A percentile compares a stretch with the other conserved stretches of the same genome.
phyloP scores from a whole-genome alignment of 2,329 filamentous ascomycete species.

The Endothia cerciana region DNA sequence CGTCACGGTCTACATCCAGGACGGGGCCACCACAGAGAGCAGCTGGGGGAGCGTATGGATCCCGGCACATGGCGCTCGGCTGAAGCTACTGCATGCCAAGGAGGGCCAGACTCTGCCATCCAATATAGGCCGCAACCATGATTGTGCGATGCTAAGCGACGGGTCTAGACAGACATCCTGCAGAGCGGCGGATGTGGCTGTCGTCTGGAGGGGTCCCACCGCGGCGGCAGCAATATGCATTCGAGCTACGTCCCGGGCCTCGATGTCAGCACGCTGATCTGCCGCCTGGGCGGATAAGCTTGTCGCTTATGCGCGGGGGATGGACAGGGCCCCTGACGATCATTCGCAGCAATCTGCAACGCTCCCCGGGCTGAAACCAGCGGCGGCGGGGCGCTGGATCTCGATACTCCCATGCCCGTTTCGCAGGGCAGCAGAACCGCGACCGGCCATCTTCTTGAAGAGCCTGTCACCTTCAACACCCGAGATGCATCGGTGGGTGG shows the following conservation, averaged over 20 bases:
- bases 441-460: neutral
- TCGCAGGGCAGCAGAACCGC: neutral
- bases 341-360: neutral
- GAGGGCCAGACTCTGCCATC: neutral
- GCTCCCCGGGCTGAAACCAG: neutral
- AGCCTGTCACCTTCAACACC: neutral
- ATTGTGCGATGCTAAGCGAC: neutral
- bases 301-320: neutral
- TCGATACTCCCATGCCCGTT: too few species aligned
- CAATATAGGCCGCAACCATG: neutral
- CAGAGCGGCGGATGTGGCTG: neutral
- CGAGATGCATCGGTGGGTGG: neutral
- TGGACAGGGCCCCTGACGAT: neutral
- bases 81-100: constrained; percentile 12
- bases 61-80: neutral
- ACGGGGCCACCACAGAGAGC: neutral
- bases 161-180: neutral
- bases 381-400: neutral
- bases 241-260: too few species aligned
- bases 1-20: neutral
- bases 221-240: too few species aligned
- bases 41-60: neutral
- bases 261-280: neutral
- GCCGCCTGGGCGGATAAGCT: neutral
- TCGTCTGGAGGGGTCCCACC: neutral